A percentile compares a stretch with the other conserved stretches of the same genome.
These are phyloP conservation scores for Leccinum aurantiacum DNA, from an alignment of 768 basidiomycete genomes.

Conservation along the genomic window DNA sequence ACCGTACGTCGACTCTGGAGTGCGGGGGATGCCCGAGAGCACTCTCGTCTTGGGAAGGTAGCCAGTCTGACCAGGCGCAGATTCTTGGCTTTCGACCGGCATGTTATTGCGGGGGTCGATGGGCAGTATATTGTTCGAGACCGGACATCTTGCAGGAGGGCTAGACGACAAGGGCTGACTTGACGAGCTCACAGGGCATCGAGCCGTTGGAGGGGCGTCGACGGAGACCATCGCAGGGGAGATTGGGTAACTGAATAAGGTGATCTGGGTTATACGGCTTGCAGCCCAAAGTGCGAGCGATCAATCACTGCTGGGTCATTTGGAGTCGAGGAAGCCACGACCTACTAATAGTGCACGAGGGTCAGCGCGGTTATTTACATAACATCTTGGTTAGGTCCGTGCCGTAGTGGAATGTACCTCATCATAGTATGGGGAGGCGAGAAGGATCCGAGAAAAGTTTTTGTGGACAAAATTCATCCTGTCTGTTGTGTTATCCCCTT, in stretches of 20 bases:
- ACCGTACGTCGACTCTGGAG: slow-evolving; percentile 9
- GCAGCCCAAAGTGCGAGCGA: background rate
- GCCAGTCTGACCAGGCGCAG: background rate
- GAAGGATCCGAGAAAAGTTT: background rate
- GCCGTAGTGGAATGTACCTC: too few species aligned
- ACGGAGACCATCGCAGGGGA: background rate
- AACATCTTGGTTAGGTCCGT: background rate
- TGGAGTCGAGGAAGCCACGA: background rate
- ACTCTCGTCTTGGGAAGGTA: slow-evolving; percentile 1
- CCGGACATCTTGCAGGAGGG: slow-evolving; percentile 6
- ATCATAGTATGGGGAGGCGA: background rate
- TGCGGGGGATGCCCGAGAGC: slow-evolving; percentile 9
- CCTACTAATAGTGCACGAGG: background rate
- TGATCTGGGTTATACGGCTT: background rate
- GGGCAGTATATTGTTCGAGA: background rate
- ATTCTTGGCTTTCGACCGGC: slow-evolving; percentile 13
- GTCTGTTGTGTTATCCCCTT: background rate
- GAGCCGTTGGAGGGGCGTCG: background rate
- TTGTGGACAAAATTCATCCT: background rate
- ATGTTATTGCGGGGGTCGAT: slow-evolving; percentile 13
- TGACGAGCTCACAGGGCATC: slow-evolving; percentile 3
- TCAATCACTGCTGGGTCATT: background rate
- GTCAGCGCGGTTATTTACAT: background rate
- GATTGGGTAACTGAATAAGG: background rate
- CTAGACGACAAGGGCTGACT: background rate